These are phyloP conservation scores for Volvariella volvacea DNA, from an alignment of 1,284 basidiomycete genomes.

Conservation along the genomic window DNA sequence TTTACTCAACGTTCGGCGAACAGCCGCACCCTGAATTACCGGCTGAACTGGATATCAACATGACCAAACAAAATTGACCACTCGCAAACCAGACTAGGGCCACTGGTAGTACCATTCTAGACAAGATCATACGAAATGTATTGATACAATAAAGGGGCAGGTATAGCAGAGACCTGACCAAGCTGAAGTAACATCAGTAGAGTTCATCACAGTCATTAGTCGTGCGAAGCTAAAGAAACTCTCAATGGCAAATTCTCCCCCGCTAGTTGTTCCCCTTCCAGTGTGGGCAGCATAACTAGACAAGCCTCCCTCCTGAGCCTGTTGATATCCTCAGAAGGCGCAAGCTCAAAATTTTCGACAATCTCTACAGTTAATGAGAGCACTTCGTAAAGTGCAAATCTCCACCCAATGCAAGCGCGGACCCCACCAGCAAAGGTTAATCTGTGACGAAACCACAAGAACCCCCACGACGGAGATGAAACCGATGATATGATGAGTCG, in stretches of 20 bases:
- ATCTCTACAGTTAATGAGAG: conserved; percentile 43
- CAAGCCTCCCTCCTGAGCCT: conserved; percentile 42
- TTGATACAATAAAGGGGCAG: too few relatives aligned
- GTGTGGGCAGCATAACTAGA: conserved; percentile 47
- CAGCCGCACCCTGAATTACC: too few relatives aligned
- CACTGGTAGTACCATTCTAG: too few relatives aligned
- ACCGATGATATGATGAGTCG: conserved; percentile 3
- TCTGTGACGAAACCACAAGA: conserved; percentile 16
- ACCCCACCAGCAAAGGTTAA: conserved; percentile 45
- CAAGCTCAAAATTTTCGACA: conserved; percentile 44
- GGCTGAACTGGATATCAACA: too few relatives aligned
- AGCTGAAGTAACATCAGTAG: too few relatives aligned
- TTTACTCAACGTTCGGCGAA: too few relatives aligned
- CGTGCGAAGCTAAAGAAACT: conserved; percentile 27
- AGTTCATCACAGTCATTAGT: conserved; percentile 11
- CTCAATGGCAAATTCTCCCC: conserved; percentile 38
- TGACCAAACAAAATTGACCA: too few relatives aligned
- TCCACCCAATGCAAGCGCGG: conserved; percentile 44
- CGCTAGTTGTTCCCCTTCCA: conserved; percentile 41
- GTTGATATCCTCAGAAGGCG: conserved; percentile 30
- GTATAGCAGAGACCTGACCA: too few relatives aligned
- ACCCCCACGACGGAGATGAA: not conserved
- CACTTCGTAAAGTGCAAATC: conserved; percentile 40
- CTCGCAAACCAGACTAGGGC: too few relatives aligned
- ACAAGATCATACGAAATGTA: too few relatives aligned